Conservation (phyloP, 768 basidiomycete species). For the Pholiota molesta region DNA sequence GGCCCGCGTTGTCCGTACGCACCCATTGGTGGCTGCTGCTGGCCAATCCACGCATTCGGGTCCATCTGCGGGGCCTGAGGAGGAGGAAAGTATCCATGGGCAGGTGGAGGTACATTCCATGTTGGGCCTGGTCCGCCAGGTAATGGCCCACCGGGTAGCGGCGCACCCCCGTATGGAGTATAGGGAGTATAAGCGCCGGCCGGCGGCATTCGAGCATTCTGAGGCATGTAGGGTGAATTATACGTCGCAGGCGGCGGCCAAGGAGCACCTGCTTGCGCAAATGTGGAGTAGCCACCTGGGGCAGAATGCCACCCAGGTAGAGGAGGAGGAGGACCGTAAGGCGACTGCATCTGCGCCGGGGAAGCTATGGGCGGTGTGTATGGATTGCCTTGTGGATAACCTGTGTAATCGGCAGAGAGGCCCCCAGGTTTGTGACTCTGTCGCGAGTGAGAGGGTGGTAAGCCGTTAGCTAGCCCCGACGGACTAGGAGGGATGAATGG, state of each 20-base stretch:
- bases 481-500: constrained; percentile 13
- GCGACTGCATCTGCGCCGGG: constrained; percentile 17
- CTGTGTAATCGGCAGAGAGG: constrained; percentile 19
- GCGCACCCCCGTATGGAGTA: constrained; percentile 3
- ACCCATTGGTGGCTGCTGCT: constrained; percentile 13
- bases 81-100: neutral
- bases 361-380: constrained; percentile 15
- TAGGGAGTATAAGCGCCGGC: neutral
- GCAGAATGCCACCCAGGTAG: neutral
- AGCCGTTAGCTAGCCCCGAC: constrained; percentile 26
- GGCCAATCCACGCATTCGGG: neutral
- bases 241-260: neutral
- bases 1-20: constrained; percentile 6
- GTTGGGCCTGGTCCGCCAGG: neutral
- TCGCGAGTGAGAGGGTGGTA: constrained; percentile 6
- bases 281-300: neutral
- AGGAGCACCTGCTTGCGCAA: neutral
- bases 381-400: constrained; percentile 31
- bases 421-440: constrained; percentile 1
- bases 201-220: neutral
- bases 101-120: neutral
- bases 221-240: neutral
- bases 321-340: neutral
- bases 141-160: constrained; percentile 3
- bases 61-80: neutral